phyloP scores from a whole-genome alignment of 1,139 yeast genomes.

The Nematodospora anomalae region DNA sequence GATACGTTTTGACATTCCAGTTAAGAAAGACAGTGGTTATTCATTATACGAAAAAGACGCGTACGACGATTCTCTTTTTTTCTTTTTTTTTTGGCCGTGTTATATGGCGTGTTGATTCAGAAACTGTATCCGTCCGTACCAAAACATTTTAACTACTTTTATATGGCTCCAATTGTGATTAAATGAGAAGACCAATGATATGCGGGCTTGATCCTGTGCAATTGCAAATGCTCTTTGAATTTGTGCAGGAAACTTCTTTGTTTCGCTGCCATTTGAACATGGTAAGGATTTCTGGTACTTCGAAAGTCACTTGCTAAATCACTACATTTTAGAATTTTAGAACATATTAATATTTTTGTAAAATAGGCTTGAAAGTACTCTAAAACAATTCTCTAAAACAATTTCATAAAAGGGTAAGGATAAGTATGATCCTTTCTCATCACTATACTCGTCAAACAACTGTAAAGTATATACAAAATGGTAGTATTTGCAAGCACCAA shows the following conservation, averaged over 20 bases:
- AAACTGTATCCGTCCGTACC: neutral
- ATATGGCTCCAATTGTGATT: too few species aligned
- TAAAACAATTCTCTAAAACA: constrained; percentile 30
- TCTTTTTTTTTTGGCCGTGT: neutral
- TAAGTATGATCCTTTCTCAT: constrained; percentile 42
- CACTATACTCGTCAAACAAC: constrained; percentile 41
- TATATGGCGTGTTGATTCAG: neutral
- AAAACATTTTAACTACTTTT: neutral
- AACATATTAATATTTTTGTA: too few species aligned
- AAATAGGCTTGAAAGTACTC: too few species aligned
- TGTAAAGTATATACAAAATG: constrained; percentile 31
- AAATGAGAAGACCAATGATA: too few species aligned
- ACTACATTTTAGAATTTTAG: too few species aligned
- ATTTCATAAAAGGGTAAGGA: constrained; percentile 37
- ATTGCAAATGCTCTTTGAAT: too few species aligned
- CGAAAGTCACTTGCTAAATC: too few species aligned
- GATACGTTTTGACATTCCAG: constrained; percentile 15
- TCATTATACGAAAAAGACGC: constrained; percentile 4
- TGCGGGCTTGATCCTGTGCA: too few species aligned
- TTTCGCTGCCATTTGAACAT: too few species aligned
- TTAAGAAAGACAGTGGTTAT: neutral
- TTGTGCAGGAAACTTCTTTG: too few species aligned
- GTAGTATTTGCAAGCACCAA: constrained; percentile 21
- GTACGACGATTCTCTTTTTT: constrained; percentile 2
- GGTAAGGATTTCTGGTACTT: too few species aligned